Conservation (phyloP, 2,329 filamentous ascomycete genomes). For the Diaporthe humulicola region DNA sequence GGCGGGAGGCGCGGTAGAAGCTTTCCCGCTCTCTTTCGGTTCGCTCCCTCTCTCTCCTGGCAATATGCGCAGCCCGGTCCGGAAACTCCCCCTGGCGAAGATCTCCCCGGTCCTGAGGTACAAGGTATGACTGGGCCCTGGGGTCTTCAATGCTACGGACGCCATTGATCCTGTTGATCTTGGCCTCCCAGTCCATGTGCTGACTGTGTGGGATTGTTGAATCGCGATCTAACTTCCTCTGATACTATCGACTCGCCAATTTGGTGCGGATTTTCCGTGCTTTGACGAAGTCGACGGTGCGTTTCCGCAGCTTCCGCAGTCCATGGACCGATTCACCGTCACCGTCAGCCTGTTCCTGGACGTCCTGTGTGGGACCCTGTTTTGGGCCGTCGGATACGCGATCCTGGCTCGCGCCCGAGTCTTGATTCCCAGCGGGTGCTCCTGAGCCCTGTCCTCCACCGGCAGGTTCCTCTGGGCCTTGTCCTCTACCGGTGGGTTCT, state of each 20-base stretch:
- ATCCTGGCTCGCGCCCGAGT: no score
- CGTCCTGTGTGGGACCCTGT: not conserved
- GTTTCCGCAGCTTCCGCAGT: not conserved
- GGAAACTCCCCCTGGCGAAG: no score
- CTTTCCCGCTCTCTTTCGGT: no score
- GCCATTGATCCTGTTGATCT: not conserved
- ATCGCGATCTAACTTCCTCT: not conserved
- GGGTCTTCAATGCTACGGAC: rapidly evolving
- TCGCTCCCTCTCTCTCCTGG: no score
- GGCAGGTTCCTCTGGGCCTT: not conserved
- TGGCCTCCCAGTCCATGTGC: not conserved
- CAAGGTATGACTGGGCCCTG: not conserved
- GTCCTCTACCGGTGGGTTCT: not conserved
- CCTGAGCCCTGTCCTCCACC: no score
- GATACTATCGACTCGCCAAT: not conserved
- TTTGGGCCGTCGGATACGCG: not conserved
- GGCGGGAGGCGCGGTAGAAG: not conserved
- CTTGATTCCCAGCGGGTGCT: no score
- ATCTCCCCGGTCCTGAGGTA: no score
- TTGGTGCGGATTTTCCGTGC: not conserved
- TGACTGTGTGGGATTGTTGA: rapidly evolving
- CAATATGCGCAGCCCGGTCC: no score
- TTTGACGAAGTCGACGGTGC: not conserved
- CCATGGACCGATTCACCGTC: not conserved
- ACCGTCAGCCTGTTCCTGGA: not conserved